Base-by-base conservation (phyloP, 1,284 basidiomycete species). In the Ustilago loliicola region DNA sequence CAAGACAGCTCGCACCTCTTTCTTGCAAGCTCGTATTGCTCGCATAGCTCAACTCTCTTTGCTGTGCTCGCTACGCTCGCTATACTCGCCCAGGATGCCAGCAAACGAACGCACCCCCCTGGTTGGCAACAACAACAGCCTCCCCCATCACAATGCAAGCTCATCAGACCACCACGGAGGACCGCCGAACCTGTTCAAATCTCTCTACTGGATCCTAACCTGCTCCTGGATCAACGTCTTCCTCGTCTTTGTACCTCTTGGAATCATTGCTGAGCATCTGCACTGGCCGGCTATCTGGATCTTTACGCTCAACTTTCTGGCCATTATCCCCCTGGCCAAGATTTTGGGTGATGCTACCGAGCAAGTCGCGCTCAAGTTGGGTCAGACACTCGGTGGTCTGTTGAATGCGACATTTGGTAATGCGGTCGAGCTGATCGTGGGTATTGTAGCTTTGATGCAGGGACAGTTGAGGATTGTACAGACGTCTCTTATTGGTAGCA, bases 381-480 rank as follows among this genome's bases (percentile, higher is more conserved):
- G 85, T 15, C 77, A 83, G 47, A 85, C 85, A 13, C 60, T 86
- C 27, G 85, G 85, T 25, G 85, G 84, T 29, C 72, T 86, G 52
- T 64, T 85, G 21, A 86, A 86, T 52, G 85, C 85, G 11, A 86
- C 85, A n/a, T 84, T 85, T 47, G 83, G 82, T 30, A 86, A 86
- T 54, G 85, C 85, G 7, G 85, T 86, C 63, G 85, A 86, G 63
- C 76, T 86, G 48, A 86, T 86, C 60, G 85, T 86, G 17, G 85
- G 82, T 25, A 89, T 97, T 72, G 93, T 93, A 50, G 95, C 95
- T 7, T 88, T 96, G 25, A 83, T 92, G 42, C 93, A 94, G 89
- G 91, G 93, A 23, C 82, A 85, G 69, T 69, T 85, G 45, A 69
- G 84, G 15, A 85, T 86, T 34, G 84, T 86, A 1, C 85, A 86